Base-by-base conservation (phyloP, 2,329 filamentous ascomycete species). In the Diplodia sapinea region DNA sequence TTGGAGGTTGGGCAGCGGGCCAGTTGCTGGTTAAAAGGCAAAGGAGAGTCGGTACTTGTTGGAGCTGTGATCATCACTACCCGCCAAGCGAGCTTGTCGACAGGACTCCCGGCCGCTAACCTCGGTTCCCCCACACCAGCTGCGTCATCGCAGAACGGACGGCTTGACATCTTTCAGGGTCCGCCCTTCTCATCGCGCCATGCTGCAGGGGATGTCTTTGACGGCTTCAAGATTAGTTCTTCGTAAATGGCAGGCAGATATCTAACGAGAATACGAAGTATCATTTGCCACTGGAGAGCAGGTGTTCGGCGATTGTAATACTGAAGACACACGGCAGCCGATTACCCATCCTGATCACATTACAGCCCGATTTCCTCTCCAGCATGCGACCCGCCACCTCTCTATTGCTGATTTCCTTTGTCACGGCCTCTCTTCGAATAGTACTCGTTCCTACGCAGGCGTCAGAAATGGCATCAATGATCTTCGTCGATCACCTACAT, bases 401-500 rank as follows among this genome's bases (percentile, higher is more conserved):
- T 13, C 17, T 63, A 40, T 20, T 29, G 43, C 59, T 63, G 20
- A 29, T 38, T 26, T 26, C n/a, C 57, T 15, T 26, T 26, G 29
- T 59, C 26, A 6, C 64, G 64, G 26, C 50, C 63, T 66, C 52
- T 54, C n/a, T 57, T 59, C n/a, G 36, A 50, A n/a, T 57, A 59
- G 20, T 51, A 40, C 20, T 55, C 50, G 36, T 29, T 20, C 23
- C 62, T 65, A 49, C 17, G 33, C 36, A 15, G n/a, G 38, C 33
- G 20, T 56, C 8, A 66, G 52, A 23, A 57, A 26, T 33, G 51
- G 38, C 11, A 31, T 12, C 13, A 26, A 13, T 31, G 62, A 54
- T 65, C 62, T 20, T 26, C 33, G 38, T n/a, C 31, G 59, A 63
- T 63, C 47, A 38, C 64, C n/a, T 74, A 80, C 74, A 76, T 73